These are phyloP conservation scores for Amanita fuliginea DNA, from an alignment of 768 basidiomycete species.

Conservation along the genomic window DNA sequence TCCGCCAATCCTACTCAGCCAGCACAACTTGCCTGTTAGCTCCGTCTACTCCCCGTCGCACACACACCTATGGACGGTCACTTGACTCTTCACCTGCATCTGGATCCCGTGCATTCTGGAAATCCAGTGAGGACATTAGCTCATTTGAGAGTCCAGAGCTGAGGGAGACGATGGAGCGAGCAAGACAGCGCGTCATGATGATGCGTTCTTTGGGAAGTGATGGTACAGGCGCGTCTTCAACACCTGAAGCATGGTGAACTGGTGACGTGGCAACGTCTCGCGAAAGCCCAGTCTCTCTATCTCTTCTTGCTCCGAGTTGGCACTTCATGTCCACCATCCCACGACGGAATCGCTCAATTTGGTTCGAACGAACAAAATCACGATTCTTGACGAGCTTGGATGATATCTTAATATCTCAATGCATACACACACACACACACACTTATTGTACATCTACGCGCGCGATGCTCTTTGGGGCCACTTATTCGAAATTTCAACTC, in stretches of 20 bases:
- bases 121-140: conserved; percentile 29
- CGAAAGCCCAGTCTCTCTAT: too few species aligned
- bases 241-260: background rate
- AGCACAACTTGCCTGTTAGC: conserved; percentile 3
- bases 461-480: too few species aligned
- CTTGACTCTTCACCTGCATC: conserved; percentile 8
- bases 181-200: conserved; percentile 23
- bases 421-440: background rate
- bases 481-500: too few species aligned
- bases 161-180: conserved; percentile 60
- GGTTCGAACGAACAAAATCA: too few species aligned
- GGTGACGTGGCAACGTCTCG: background rate
- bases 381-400: too few species aligned
- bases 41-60: conserved; percentile 9
- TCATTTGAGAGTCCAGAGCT: conserved; percentile 57
- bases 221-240: too few species aligned
- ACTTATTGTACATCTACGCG: background rate
- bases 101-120: conserved; percentile 11
- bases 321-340: too few species aligned
- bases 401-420: background rate
- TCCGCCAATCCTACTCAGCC: background rate
- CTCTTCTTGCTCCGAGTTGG: too few species aligned
- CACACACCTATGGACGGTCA: conserved; percentile 1
- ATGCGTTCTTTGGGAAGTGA: background rate
- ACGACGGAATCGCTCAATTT: too few species aligned